A percentile compares a stretch with the other conserved stretches of the same genome.
Conservation (phyloP, 148 eudicot species). For the Simmondsia chinensis region DNA sequence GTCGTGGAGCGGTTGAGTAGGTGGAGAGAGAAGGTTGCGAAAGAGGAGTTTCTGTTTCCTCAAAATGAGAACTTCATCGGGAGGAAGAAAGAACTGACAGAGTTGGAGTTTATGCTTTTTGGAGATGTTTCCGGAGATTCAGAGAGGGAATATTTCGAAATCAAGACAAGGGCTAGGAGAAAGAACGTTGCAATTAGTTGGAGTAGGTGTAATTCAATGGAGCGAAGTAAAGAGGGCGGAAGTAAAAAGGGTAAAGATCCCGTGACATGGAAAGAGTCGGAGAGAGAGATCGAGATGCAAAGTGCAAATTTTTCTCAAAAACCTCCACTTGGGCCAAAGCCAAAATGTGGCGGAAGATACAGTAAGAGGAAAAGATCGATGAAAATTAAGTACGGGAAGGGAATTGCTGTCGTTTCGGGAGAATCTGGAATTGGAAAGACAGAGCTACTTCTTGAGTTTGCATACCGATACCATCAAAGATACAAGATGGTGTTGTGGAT, state of each 20-base stretch:
- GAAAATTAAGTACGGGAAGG: constrained; percentile 76
- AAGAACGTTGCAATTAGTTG: constrained; percentile 60
- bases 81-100: constrained; percentile 75
- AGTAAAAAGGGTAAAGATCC: constrained; percentile 77
- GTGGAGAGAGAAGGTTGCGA: constrained; percentile 82
- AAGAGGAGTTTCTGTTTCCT: constrained; percentile 89
- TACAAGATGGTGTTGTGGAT: constrained; percentile 95
- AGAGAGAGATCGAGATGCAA: constrained; percentile 93
- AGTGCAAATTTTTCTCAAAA: constrained; percentile 29
- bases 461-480: constrained; percentile 76
- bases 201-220: constrained; percentile 68
- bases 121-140: constrained; percentile 82
- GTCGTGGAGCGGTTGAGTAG: constrained; percentile 69
- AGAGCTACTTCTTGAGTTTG: constrained; percentile 89
- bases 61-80: constrained; percentile 83
- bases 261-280: constrained; percentile 80
- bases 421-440: constrained; percentile 96
- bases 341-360: constrained; percentile 32
- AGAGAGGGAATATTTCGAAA: constrained; percentile 76
- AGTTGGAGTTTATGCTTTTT: constrained; percentile 87
- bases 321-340: constrained; percentile 24
- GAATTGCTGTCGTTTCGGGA: constrained; percentile 80
- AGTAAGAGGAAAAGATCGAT: constrained; percentile 44
- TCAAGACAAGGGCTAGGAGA: constrained; percentile 59
- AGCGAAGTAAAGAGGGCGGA: constrained; percentile 35